Base-by-base conservation (phyloP, 2,329 filamentous ascomycete species). In the Colletotrichum musae region DNA sequence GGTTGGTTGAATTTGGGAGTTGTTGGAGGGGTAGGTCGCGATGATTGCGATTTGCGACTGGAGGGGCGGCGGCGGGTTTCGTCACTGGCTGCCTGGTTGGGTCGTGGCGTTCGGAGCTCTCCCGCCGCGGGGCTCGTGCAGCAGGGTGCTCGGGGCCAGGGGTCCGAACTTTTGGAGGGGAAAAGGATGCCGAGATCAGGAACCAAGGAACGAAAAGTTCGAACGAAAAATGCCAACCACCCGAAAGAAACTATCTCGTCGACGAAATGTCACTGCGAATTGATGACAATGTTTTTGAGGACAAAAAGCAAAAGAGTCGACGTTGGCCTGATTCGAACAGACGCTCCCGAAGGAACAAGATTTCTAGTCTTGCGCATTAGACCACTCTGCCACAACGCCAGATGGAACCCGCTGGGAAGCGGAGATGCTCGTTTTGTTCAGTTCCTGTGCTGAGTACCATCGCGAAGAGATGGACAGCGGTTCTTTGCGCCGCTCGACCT, bases 271-370 rank as follows among this genome's bases (percentile, higher is more conserved):
- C 32, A 36, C 32, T 10, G 32, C 7, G 2, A 10, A 4, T 36
- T 36, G 32, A 36, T 7, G 2, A 36, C 9, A 4, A 36, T 10
- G 10, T 9, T 6, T 43, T 43, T 13, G 41, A n/a, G 15, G 16
- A 28, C 48, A 53, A 65, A 69, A 1, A 13, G 6, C 58, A 62
- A 57, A 32, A 41, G 2, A 45, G 0, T 41, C 66, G 66, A 66
- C 66, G 66, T 69, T 69, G 66, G 66, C 66, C 66, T 69, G 66
- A 69, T 69, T 69, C 66, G 66, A 68, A 68, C 64, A 68, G 64
- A 68, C 64, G 64, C 64, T 68, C 65, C 65, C 65, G 65, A 68
- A 68, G 65, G 65, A 68, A 68, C 65, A 68, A 68, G 65, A 68
- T 64, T 68, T 68, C 65, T 68, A 68, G 65, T 68, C 65, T 68